Conservation (phyloP, 805 yeast genomes). For the Ogataea nitratoaversa region DNA sequence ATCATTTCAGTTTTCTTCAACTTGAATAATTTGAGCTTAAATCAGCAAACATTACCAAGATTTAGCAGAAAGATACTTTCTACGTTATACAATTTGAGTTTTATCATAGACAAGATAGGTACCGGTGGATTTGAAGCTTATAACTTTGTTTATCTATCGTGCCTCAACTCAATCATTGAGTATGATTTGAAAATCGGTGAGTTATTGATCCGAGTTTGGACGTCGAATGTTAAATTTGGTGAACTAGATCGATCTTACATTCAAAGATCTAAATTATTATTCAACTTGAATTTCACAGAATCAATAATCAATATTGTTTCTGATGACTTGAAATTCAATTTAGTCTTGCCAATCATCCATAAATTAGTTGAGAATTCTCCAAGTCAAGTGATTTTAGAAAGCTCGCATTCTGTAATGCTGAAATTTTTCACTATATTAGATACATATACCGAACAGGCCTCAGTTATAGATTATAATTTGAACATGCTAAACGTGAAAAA, state of each 20-base stretch:
- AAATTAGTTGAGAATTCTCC: slow-evolving; percentile 17
- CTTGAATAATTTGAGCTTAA: slow-evolving; percentile 17
- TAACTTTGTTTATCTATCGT: slow-evolving; percentile 51
- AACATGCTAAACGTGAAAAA: slow-evolving; percentile 11
- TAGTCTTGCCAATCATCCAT: slow-evolving; percentile 24
- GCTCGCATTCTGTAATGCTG: slow-evolving; percentile 59
- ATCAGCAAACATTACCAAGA: slow-evolving; percentile 11
- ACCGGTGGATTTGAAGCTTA: slow-evolving; percentile 63
- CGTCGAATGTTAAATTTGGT: slow-evolving; percentile 20
- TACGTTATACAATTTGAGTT: slow-evolving; percentile 41
- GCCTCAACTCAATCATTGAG: slow-evolving; percentile 39
- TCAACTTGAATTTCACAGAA: slow-evolving; percentile 45
- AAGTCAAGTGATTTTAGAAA: slow-evolving; percentile 43
- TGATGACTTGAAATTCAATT: slow-evolving; percentile 28
- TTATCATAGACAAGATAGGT: slow-evolving; percentile 50
- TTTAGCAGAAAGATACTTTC: slow-evolving; percentile 33
- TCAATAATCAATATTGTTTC: slow-evolving; percentile 34
- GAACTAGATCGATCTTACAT: slow-evolving; percentile 29
- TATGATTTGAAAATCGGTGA: slow-evolving; percentile 26
- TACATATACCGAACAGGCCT: slow-evolving; percentile 11
- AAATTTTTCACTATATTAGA: slow-evolving; percentile 24
- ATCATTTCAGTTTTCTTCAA: slow-evolving; percentile 36
- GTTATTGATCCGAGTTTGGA: slow-evolving; percentile 27
- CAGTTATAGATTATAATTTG: slow-evolving; percentile 14
- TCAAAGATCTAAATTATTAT: slow-evolving; percentile 38